A percentile compares a stretch with the other conserved stretches of the same genome.
phyloP scores from a whole-genome alignment of 805 yeast genomes.

The Wickerhamomyces chambardii region DNA sequence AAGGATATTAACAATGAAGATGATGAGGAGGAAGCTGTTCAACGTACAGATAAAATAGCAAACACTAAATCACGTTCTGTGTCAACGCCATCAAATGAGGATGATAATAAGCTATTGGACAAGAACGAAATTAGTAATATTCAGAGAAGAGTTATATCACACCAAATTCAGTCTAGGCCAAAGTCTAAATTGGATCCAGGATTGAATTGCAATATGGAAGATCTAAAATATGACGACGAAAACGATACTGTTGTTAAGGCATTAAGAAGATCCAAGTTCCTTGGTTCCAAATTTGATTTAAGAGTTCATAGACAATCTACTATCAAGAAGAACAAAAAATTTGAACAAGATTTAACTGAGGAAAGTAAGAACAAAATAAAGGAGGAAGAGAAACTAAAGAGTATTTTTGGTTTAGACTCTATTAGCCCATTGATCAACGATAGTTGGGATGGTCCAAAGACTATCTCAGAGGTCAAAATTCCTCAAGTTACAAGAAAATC shows the following conservation, averaged over 20 bases:
- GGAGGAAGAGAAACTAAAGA: not conserved
- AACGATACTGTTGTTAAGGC: slow-evolving; percentile 26
- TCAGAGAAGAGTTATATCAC: slow-evolving; percentile 25
- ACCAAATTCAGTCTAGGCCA: slow-evolving; percentile 31
- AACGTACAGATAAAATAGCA: slow-evolving; percentile 5
- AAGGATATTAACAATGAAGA: slow-evolving; percentile 1
- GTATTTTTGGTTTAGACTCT: not conserved
- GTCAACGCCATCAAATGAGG: slow-evolving; percentile 24
- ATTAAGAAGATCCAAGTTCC: slow-evolving; percentile 32
- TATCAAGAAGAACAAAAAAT: slow-evolving; percentile 6
- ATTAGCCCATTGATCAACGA: not conserved
- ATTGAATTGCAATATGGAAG: slow-evolving; percentile 17
- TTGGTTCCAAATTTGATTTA: slow-evolving; percentile 30
- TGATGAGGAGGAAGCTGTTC: slow-evolving; percentile 2
- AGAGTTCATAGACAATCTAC: slow-evolving; percentile 19
- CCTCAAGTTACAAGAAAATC: slow-evolving; percentile 69
- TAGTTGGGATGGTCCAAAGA: slow-evolving; percentile 29
- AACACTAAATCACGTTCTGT: slow-evolving; percentile 22
- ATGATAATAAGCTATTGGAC: slow-evolving; percentile 11
- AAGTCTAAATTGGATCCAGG: slow-evolving; percentile 35
- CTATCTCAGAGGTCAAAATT: slow-evolving; percentile 52
- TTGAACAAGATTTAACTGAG: slow-evolving; percentile 2
- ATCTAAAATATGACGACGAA: slow-evolving; percentile 13
- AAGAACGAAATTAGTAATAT: slow-evolving; percentile 18
- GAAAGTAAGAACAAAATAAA: not conserved